Conservation (phyloP, 2,329 filamentous ascomycete species). For the Lasiodiplodia hormozganensis region DNA sequence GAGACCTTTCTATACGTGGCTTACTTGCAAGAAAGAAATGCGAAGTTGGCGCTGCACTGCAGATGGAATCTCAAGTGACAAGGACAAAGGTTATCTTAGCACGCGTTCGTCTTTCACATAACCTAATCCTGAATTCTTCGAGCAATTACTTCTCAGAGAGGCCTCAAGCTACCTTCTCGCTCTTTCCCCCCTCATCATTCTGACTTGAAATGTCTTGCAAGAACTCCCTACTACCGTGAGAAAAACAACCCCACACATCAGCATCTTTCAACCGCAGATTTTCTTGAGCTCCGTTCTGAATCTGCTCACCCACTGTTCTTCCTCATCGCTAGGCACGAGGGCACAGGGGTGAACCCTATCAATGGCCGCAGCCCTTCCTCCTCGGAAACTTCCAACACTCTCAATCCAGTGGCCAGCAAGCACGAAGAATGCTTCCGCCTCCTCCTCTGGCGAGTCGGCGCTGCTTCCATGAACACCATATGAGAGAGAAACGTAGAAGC, state of each 20-base stretch:
- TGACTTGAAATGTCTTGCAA: not conserved
- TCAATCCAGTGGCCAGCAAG: not conserved
- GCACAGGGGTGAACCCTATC: not conserved
- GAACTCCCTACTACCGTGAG: too few relatives aligned
- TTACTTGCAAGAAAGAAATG: too few relatives aligned
- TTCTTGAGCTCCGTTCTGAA: not conserved
- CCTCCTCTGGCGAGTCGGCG: not conserved
- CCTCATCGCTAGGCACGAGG: not conserved
- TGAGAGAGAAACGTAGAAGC: not conserved
- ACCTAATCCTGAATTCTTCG: too few relatives aligned
- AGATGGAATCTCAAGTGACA: too few relatives aligned
- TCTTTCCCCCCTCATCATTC: too few relatives aligned
- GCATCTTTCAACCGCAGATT: not conserved
- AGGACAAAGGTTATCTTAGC: too few relatives aligned
- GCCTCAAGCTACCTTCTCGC: too few relatives aligned
- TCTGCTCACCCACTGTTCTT: not conserved
- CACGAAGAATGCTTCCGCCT: not conserved
- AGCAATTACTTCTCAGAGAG: too few relatives aligned
- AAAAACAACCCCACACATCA: not conserved
- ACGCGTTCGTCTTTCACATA: too few relatives aligned
- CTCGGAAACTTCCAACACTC: not conserved
- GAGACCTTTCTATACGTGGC: too few relatives aligned
- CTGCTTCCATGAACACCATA: too few relatives aligned
- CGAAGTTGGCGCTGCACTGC: too few relatives aligned
- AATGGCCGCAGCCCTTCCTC: not conserved